Conservation (phyloP, 352 stramenopile species). For the Sclerospora graminicola region DNA sequence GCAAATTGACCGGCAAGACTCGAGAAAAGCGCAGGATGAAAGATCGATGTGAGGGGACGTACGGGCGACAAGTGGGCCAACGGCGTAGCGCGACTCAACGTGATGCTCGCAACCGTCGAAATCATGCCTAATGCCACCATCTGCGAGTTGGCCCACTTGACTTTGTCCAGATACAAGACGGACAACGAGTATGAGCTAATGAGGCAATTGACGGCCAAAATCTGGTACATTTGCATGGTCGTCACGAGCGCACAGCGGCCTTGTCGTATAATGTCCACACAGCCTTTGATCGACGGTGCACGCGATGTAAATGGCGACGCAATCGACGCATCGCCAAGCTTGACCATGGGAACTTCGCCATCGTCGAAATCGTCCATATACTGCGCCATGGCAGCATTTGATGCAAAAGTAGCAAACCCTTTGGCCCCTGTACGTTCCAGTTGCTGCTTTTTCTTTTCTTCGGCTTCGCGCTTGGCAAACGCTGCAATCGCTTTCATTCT, state of each 20-base stretch:
- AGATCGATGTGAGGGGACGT: conserved; percentile 92
- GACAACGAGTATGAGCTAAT: conserved; percentile 98
- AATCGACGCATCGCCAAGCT: conserved; percentile 98
- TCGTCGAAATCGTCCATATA: conserved; percentile 89
- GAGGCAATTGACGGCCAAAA: conserved; percentile 97
- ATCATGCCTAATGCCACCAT: conserved; percentile 86
- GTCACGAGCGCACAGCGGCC: conserved; percentile 98
- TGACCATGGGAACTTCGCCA: conserved; percentile 93
- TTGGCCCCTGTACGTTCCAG: conserved; percentile 66
- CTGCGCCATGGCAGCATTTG: conserved; percentile 78
- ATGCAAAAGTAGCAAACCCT: conserved; percentile 81
- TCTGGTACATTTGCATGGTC: conserved; percentile 99
- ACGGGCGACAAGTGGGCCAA: conserved; percentile 89
- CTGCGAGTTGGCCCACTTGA: conserved; percentile 98
- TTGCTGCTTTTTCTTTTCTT: conserved; percentile 52
- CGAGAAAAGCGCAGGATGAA: conserved; percentile 88
- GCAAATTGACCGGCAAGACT: conserved; percentile 94
- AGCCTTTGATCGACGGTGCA: conserved; percentile 86
- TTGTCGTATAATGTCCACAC: conserved; percentile 95
- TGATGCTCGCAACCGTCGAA: conserved; percentile 77
- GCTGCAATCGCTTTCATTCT: conserved; percentile 79
- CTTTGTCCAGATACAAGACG: conserved; percentile 96
- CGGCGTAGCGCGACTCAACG: conserved; percentile 88
- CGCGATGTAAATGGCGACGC: conserved; percentile 98
- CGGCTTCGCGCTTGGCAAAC: conserved; percentile 76